Conservation (phyloP, 176 grass and related monocot species). For the Cenchrus americanus region DNA sequence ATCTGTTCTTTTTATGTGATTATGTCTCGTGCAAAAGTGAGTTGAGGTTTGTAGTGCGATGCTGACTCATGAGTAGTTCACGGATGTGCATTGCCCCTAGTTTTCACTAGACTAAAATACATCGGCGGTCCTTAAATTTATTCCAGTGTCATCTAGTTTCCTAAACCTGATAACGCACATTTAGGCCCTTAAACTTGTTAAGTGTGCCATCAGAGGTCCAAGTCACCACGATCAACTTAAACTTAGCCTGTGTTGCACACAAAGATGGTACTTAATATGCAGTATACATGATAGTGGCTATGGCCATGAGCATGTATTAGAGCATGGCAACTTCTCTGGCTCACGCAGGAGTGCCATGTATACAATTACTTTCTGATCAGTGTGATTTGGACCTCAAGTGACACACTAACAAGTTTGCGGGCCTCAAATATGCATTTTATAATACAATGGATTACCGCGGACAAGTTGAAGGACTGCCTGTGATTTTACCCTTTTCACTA, state of each 20-base stretch:
- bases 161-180: too few relatives aligned
- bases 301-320: neutral
- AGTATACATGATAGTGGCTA: neutral
- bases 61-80: conserved; percentile 22
- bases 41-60: conserved; percentile 4
- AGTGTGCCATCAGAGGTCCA: too few relatives aligned
- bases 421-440: neutral
- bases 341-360: neutral
- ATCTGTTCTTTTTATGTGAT: neutral
- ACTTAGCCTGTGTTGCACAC: neutral
- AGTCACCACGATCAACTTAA: neutral
- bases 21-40: neutral
- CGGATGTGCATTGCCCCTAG: neutral
- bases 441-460: too few relatives aligned
- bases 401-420: too few relatives aligned
- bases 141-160: too few relatives aligned
- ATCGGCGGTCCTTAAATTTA: too few relatives aligned
- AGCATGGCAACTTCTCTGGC: neutral
- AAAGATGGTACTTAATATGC: neutral
- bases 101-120: neutral
- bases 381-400: neutral
- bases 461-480: neutral
- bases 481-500: neutral
- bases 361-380: neutral
- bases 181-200: too few relatives aligned